These are phyloP conservation scores for Zygoascus ofunaensis DNA, from an alignment of 805 yeast species.

Conservation along the genomic window DNA sequence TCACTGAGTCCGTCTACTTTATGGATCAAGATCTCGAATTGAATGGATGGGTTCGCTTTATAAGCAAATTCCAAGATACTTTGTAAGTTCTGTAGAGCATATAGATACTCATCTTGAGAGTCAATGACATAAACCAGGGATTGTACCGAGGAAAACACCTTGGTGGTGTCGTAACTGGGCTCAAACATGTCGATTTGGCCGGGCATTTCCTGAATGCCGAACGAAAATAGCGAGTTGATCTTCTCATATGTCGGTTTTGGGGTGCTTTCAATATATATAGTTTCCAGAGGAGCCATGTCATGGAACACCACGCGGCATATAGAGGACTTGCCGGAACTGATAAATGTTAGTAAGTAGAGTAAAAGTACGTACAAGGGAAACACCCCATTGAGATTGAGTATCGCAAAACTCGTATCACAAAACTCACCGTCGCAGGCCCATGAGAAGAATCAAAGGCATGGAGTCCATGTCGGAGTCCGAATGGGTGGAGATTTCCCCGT, in stretches of 20 bases:
- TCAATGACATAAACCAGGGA: constrained; percentile 92
- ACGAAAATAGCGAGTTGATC: constrained; percentile 75
- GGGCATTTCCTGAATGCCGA: constrained; percentile 88
- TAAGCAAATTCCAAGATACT: constrained; percentile 83
- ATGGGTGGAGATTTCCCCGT: background rate
- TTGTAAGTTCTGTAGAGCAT: constrained; percentile 81
- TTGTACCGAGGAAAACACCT: constrained; percentile 72
- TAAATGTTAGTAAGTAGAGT: background rate
- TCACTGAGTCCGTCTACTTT: constrained; percentile 93
- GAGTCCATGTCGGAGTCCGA: constrained; percentile 1
- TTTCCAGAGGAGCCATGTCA: constrained; percentile 91
- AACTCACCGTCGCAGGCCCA: constrained; percentile 69
- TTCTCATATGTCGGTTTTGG: constrained; percentile 80
- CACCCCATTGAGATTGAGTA: background rate
- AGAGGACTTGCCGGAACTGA: constrained; percentile 71
- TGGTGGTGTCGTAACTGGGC: constrained; percentile 58
- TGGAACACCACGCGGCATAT: constrained; percentile 94
- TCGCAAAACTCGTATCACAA: too few relatives aligned
- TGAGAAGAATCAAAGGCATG: constrained; percentile 65
- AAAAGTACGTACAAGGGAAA: background rate
- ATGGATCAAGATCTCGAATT: constrained; percentile 88
- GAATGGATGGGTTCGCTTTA: constrained; percentile 71
- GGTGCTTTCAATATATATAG: constrained; percentile 82
- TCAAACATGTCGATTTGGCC: constrained; percentile 88
- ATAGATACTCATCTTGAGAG: constrained; percentile 87